phyloP scores from a whole-genome alignment of 2,329 filamentous ascomycete species.

The Grosmannia clavigera region DNA sequence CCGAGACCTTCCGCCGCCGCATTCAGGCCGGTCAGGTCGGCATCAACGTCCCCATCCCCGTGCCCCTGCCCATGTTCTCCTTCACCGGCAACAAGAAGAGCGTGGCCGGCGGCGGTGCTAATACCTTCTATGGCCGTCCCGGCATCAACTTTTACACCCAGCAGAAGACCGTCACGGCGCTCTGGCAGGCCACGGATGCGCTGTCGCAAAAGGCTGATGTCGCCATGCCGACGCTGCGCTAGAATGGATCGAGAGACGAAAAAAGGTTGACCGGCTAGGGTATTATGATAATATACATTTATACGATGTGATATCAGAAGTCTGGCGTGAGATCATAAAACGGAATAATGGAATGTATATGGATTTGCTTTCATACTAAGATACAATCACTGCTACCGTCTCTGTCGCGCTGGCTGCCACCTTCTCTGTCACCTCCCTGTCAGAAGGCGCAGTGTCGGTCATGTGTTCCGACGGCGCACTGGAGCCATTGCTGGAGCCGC shows the following conservation, averaged over 20 bases:
- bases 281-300: background rate
- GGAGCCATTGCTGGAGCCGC: background rate
- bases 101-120: slow-evolving; percentile 81
- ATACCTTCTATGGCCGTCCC: slow-evolving; percentile 89
- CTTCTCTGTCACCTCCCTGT: background rate
- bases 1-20: slow-evolving; percentile 64
- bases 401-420: background rate
- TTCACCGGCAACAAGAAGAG: slow-evolving; percentile 78
- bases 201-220: slow-evolving; percentile 75
- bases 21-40: slow-evolving; percentile 83
- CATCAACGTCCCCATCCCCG: slow-evolving; percentile 71
- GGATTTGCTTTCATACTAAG: too few species aligned
- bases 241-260: background rate
- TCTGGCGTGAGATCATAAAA: background rate
- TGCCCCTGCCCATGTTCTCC: slow-evolving; percentile 58
- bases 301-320: background rate
- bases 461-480: background rate
- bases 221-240: slow-evolving; percentile 56
- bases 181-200: slow-evolving; percentile 81
- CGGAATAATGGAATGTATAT: background rate
- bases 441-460: background rate
- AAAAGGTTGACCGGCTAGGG: background rate
- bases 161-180: slow-evolving; percentile 88
- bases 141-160: slow-evolving; percentile 94
- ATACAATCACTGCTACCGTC: too few species aligned